phyloP scores from a whole-genome alignment of 73 alveolate species.

The Paramecium sexaurelia region DNA sequence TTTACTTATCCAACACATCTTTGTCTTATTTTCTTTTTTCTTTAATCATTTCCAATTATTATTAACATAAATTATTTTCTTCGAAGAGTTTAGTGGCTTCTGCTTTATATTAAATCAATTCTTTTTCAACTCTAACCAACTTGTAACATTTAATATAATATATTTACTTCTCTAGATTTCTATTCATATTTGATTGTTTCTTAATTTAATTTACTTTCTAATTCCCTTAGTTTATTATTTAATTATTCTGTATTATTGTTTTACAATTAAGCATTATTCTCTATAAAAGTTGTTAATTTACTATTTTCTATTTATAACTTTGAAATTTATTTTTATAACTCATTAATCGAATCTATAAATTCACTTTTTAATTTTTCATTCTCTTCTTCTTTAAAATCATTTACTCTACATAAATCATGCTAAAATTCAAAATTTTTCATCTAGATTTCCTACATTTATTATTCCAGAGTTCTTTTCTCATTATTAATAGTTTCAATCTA shows the following conservation, averaged over 20 bases:
- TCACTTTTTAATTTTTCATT: conserved; percentile 41
- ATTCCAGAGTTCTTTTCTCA: not conserved
- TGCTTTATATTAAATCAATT: not conserved
- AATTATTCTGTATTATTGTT: not conserved
- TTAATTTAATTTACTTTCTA: conserved; percentile 15
- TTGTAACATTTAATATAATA: not conserved
- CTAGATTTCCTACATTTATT: not conserved
- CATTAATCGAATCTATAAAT: not conserved
- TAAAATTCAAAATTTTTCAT: not conserved
- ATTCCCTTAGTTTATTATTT: not conserved
- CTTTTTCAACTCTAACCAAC: not conserved
- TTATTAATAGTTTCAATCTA: not conserved
- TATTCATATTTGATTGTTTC: not conserved
- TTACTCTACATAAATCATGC: not conserved
- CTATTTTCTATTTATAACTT: not conserved
- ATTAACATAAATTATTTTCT: not conserved
- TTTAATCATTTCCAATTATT: not conserved
- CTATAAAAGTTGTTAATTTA: not conserved
- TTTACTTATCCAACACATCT: not conserved
- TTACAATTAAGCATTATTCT: not conserved
- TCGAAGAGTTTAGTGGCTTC: conserved; percentile 29
- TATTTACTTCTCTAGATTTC: conserved; percentile 20
- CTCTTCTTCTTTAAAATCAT: not conserved
- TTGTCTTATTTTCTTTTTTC: conserved; percentile 42
- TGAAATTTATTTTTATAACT: not conserved